Percentiles rank a stretch among this genome's conserved stretches.
These are phyloP conservation scores for Schoenoplectus tabernaemontani DNA, from an alignment of 202 grass and related monocot species.

Conservation along the genomic window DNA sequence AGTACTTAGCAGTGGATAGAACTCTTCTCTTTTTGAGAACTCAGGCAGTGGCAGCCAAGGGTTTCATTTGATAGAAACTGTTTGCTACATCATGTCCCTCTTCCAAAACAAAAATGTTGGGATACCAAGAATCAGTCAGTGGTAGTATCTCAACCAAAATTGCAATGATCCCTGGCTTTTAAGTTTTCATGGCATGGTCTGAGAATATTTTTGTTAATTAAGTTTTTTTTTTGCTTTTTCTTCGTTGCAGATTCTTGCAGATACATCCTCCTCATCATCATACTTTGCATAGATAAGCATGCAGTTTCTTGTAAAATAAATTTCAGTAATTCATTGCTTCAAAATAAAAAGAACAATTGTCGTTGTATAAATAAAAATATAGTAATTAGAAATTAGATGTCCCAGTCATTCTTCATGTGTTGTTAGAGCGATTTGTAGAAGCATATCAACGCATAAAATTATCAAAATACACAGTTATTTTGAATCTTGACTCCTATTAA, in stretches of 20 bases:
- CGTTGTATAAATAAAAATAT: slow-evolving; percentile 11
- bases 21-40: too few species aligned
- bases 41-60: too few species aligned
- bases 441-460: too few species aligned
- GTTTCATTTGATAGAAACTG: too few species aligned
- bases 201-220: background rate
- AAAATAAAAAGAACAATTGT: background rate
- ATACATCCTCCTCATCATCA: slow-evolving; percentile 65
- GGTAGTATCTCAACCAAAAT: background rate
- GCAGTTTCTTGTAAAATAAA: slow-evolving; percentile 24
- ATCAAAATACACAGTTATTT: too few species aligned
- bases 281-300: slow-evolving; percentile 55
- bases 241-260: slow-evolving; percentile 46
- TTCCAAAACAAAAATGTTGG: too few species aligned
- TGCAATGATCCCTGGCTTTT: background rate
- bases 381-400: background rate
- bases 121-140: background rate
- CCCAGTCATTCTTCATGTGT: background rate
- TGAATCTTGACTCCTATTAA: too few species aligned
- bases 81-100: too few species aligned
- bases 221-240: background rate
- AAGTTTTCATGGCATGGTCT: too few species aligned
- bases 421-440: background rate
- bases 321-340: background rate
- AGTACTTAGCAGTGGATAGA: too few species aligned